These are phyloP conservation scores for Dactylorhiza incarnata DNA, from an alignment of 106 monocot genomes.

Conservation along the genomic window DNA sequence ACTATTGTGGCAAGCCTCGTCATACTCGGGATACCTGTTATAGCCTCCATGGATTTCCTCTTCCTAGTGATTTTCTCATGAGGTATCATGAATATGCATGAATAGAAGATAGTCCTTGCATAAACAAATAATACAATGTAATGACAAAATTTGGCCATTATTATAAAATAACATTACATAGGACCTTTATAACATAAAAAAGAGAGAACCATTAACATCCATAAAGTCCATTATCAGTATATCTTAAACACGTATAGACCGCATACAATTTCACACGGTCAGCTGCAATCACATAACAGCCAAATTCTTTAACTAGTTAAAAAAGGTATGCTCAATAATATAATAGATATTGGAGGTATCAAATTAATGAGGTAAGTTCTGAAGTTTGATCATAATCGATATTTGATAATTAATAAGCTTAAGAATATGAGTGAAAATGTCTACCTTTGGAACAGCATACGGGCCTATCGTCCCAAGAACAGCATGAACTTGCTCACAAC, in stretches of 20 bases:
- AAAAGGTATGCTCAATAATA: background rate
- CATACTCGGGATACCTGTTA: no score
- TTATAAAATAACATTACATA: background rate
- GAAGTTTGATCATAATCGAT: background rate
- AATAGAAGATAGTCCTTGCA: background rate
- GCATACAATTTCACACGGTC: background rate
- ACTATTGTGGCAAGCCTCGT: no score
- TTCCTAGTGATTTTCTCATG: background rate
- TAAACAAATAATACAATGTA: background rate
- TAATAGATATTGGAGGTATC: background rate
- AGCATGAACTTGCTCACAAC: conserved; percentile 66
- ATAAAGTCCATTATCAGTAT: background rate
- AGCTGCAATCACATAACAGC: background rate
- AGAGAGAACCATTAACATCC: background rate
- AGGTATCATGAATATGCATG: background rate
- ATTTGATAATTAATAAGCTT: background rate
- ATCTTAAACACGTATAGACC: background rate
- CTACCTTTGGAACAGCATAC: conserved; percentile 87
- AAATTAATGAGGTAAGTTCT: background rate
- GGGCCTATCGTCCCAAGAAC: conserved; percentile 58
- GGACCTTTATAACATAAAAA: background rate
- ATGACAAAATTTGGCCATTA: background rate
- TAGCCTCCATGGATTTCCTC: no score
- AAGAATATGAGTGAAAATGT: background rate
- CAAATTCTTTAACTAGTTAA: background rate